Conservation (phyloP, 176 grass and related monocot genomes). For the Juncus effusus region DNA sequence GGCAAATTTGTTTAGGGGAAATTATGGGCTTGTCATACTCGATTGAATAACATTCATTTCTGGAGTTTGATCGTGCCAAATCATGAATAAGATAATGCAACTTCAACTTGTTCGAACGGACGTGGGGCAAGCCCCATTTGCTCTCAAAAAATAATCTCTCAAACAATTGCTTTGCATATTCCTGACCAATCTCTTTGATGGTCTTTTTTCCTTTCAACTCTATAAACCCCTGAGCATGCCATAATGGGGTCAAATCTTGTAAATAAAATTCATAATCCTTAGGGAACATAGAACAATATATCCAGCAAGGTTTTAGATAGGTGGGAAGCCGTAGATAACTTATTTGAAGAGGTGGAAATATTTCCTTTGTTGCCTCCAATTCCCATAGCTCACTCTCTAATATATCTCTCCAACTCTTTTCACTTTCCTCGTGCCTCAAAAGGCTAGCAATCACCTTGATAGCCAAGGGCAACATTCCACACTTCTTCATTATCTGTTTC, state of each 20-base stretch:
- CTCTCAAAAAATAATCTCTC: conserved; percentile 6
- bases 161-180: neutral
- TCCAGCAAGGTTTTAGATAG: conserved; percentile 43
- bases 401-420: neutral
- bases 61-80: conserved; percentile 22
- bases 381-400: conserved; percentile 20
- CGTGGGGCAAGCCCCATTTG: too few species aligned
- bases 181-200: neutral
- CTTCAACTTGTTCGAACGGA: neutral
- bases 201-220: neutral
- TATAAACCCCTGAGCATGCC: conserved; percentile 9
- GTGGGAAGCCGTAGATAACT: conserved; percentile 43
- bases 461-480: conserved; percentile 41
- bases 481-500: conserved; percentile 36
- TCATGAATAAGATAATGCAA: conserved; percentile 35
- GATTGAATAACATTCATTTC: conserved; percentile 14
- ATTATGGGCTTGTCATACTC: neutral
- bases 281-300: neutral
- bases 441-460: conserved; percentile 39
- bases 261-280: neutral
- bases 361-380: conserved; percentile 42
- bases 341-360: conserved; percentile 28
- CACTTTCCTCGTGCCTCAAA: conserved; percentile 39
- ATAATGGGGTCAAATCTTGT: neutral
- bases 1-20: neutral